Percentiles rank a stretch among this genome's conserved stretches.
Conservation (phyloP, 768 basidiomycete species). For the Boletellus emodensis region DNA sequence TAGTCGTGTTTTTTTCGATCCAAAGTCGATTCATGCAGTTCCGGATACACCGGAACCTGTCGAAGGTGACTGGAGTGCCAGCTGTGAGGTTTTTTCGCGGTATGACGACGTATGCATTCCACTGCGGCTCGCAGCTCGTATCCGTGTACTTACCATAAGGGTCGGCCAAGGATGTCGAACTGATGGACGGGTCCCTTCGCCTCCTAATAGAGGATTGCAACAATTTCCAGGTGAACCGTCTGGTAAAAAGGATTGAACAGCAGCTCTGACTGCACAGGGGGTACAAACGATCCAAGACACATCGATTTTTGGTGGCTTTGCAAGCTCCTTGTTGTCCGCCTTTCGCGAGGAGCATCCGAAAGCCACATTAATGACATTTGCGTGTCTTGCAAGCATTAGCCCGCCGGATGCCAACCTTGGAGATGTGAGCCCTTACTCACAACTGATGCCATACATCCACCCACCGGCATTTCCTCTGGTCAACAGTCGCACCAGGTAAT, state of each 20-base stretch:
- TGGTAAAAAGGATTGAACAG: neutral
- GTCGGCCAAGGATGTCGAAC: conserved; percentile 45
- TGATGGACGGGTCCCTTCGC: conserved; percentile 69
- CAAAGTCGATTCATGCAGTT: conserved; percentile 60
- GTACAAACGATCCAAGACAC: conserved; percentile 65
- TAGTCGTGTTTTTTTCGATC: conserved; percentile 53
- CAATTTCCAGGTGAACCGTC: conserved; percentile 54
- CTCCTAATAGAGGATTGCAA: conserved; percentile 73
- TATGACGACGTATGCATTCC: conserved; percentile 50
- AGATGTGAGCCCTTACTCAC: conserved; percentile 38
- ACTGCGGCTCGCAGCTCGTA: neutral
- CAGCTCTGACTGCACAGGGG: conserved; percentile 43
- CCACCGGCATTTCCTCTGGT: neutral
- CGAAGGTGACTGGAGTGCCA: conserved; percentile 54
- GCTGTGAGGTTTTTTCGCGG: conserved; percentile 47
- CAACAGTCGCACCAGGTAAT: conserved; percentile 35
- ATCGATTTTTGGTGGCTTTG: conserved; percentile 62
- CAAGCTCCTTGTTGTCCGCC: conserved; percentile 49
- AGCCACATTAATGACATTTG: conserved; percentile 52
- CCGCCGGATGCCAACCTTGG: conserved; percentile 33
- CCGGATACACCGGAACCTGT: conserved; percentile 51
- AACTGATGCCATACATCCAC: neutral
- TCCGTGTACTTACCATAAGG: neutral
- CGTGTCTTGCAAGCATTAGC: conserved; percentile 48
- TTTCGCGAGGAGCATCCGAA: conserved; percentile 70